Evolutionary conservation across 108 stramenopile species (phyloP).

Genomic region (Schizochytrium sp.): DNA sequence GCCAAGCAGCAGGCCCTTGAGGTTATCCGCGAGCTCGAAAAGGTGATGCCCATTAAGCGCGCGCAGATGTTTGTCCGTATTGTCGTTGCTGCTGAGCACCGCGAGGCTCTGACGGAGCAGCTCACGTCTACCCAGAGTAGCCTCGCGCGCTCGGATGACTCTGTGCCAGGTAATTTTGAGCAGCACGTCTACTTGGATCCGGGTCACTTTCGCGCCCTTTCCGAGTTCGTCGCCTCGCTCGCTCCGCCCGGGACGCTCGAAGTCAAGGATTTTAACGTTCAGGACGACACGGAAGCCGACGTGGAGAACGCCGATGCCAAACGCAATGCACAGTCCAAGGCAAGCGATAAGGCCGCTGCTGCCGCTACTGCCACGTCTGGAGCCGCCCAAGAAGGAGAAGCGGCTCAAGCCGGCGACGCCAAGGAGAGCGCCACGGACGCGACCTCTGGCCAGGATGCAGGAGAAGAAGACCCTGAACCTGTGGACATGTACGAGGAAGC

Average conservation of each 20-base stretch:
- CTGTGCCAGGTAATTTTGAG: not conserved
- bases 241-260: slow-evolving; percentile 52
- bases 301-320: not conserved
- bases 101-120: not conserved
- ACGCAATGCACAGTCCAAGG: not conserved
- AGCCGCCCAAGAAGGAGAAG: too few species aligned
- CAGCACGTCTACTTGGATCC: slow-evolving; percentile 59
- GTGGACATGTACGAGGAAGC: not conserved
- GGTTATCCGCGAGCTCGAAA: slow-evolving; percentile 70
- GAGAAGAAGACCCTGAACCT: not conserved
- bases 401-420: not conserved
- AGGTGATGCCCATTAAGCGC: slow-evolving; percentile 79
- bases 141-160: not conserved
- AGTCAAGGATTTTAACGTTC: slow-evolving; percentile 54
- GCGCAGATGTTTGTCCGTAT: slow-evolving; percentile 84
- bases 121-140: not conserved
- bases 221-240: slow-evolving; percentile 39
- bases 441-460: not conserved
- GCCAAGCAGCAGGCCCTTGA: slow-evolving; percentile 91
- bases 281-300: not conserved
- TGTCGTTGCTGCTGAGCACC: not conserved
- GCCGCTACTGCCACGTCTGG: not conserved
- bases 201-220: slow-evolving; percentile 62
- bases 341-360: not conserved
- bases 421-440: not conserved